Evolutionary conservation across 306 rosid genomes (phyloP), one percentile per base, ranked within the genome.

Genomic region (Quercus ilex): DNA sequence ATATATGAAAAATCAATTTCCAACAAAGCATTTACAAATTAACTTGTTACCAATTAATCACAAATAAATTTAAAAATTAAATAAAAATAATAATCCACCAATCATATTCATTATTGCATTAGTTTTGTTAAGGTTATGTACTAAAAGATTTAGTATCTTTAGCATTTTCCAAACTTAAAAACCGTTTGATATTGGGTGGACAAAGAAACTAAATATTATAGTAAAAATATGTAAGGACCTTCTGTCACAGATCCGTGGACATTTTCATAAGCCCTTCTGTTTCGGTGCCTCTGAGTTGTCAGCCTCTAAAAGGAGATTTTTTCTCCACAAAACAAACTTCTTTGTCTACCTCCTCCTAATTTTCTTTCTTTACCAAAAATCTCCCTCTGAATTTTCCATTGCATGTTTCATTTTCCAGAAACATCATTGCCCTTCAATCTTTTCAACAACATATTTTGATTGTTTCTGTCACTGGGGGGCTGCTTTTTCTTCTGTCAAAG

Each of bases 221-320:
- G 64, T 21, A 20, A 58, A 57, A 58, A 58, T 33, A 21, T 67
- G 71, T 67, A 31, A 18, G 25, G 70, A 60, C 6, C 30, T 12
- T 49, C 53, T 49, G 53, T 41, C 46, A 38, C 11, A 41, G 46
- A 41, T 8, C 46, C 46, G 46, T 5, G 67, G 53, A 33, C 20
- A 68, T 63, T 74, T 33, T n/a, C 18, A 21, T 15, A 53, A 26
- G 14, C 56, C 92, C 92, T 85, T 77, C 21, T 81, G 74, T 86
- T 86, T 90, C 89, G 92, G 87, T 28, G 67, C 77, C 62, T 41
- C 43, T 60, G 75, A 46, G 62, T 83, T 88, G 77, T 57, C 59
- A 83, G 75, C 92, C 94, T 83, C 90, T 46, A n/a, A 65, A 72
- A 26, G 79, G 72, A 86, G 92, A 88, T 28, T 74, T 87, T 88